phyloP scores from a whole-genome alignment of 2,329 filamentous ascomycete genomes.

The Epichloe sibirici region DNA sequence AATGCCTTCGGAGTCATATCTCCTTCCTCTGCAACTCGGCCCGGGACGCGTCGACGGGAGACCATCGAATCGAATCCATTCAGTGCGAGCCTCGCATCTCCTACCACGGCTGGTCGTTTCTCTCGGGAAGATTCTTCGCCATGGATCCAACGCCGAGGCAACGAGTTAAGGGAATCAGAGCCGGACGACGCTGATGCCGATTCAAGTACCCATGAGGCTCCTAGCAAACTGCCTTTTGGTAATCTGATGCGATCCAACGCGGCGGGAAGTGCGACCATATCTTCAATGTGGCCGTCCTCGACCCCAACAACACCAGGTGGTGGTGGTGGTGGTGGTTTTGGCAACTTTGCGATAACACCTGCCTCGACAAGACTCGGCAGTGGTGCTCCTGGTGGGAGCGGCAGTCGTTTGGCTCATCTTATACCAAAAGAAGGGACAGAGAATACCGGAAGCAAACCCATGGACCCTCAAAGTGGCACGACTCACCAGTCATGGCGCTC shows the following conservation, averaged over 20 bases:
- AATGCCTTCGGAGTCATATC: conserved; percentile 59
- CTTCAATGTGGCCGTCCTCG: conserved; percentile 30
- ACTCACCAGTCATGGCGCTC: conserved; percentile 41
- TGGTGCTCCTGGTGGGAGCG: conserved; percentile 54
- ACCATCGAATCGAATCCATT: conserved; percentile 59
- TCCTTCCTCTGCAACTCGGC: conserved; percentile 57
- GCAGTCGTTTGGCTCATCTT: conserved; percentile 76
- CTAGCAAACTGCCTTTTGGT: conserved; percentile 28
- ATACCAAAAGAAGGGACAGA: conserved; percentile 69
- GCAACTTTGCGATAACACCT: conserved; percentile 65
- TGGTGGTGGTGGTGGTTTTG: conserved; percentile 69
- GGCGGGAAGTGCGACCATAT: conserved; percentile 32
- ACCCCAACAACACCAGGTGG: conserved; percentile 53
- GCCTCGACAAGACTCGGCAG: conserved; percentile 52
- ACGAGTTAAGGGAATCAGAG: conserved; percentile 43
- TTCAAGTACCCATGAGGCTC: conserved; percentile 16
- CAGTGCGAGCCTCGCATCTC: conserved; percentile 44
- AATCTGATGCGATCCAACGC: conserved; percentile 43
- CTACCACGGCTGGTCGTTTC: conserved; percentile 46
- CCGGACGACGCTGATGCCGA: conserved; percentile 37
- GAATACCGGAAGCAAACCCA: conserved; percentile 39
- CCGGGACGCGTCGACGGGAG: conserved; percentile 69
- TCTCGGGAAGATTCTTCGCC: conserved; percentile 49
- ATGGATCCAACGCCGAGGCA: conserved; percentile 43
- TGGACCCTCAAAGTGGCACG: conserved; percentile 33